Evolutionary conservation across 352 stramenopile species (phyloP), one percentile per base, ranked within the genome.

Genomic region (Pythium grandisporangium): DNA sequence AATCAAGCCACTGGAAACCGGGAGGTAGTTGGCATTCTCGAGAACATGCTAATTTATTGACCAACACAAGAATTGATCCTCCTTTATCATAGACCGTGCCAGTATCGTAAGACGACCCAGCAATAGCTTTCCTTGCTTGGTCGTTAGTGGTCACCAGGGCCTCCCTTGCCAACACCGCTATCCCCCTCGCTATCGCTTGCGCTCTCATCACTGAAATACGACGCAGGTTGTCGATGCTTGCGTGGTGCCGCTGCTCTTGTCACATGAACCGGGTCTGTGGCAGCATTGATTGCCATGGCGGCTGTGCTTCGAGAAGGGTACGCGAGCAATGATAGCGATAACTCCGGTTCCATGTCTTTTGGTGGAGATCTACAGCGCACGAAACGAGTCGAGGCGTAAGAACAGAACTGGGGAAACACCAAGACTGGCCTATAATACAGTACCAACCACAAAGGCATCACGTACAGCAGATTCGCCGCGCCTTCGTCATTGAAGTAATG

Each of bases 131-230:
- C n/a, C n/a, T n/a, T n/a, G n/a, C n/a, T n/a, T n/a, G n/a, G n/a
- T n/a, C n/a, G n/a, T n/a, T n/a, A n/a, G n/a, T n/a, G n/a, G n/a
- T n/a, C n/a, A n/a, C n/a, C n/a, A n/a, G n/a, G n/a, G n/a, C n/a
- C n/a, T n/a, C n/a, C n/a, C n/a, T n/a, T n/a, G n/a, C n/a, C n/a
- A n/a, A n/a, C n/a, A n/a, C n/a, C 27, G 27, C 27, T 32, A 40
- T 24, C 29, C 5, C 63, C 44, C 6, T 78, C 70, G 3, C 63
- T 58, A 33, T 84, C 76, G 42, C 70, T 86, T 7, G 68, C 70
- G 23, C 83, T 76, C 41, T 90, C 76, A 43, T 89, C 76, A 29
- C 76, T 90, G 26, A 90, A 90, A 52, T 90, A 90, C 20, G 53
- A 62, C 20, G 34, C 67, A 19, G 60, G 29, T 30, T 71, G 74